A percentile compares a stretch with the other conserved stretches of the same genome.
Conservation (phyloP, 2,329 filamentous ascomycete species). For the Truncatella angustata region DNA sequence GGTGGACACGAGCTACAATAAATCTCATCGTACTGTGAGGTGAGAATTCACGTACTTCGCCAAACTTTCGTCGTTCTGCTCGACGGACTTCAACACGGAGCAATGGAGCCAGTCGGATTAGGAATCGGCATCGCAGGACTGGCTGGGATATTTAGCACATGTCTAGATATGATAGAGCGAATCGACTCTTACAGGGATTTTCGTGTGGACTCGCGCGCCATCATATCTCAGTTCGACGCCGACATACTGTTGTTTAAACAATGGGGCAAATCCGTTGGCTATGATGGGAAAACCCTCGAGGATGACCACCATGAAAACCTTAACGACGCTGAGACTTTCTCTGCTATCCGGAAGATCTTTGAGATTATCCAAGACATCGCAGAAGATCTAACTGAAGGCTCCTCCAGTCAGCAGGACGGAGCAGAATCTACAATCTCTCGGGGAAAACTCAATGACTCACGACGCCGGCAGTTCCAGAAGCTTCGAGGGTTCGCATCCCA, state of each 20-base stretch:
- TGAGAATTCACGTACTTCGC: too few species aligned
- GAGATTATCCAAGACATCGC: neutral
- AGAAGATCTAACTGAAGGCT: neutral
- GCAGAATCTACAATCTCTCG: neutral
- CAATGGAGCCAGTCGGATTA: neutral
- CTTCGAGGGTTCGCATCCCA: neutral
- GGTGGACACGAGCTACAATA: too few species aligned
- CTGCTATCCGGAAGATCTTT: neutral
- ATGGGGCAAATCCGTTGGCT: constrained; percentile 5
- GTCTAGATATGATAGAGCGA: constrained; percentile 7
- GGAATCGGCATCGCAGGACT: constrained; percentile 1
- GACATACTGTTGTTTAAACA: constrained; percentile 1
- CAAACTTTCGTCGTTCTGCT: too few species aligned
- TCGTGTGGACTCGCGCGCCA: constrained; percentile 1
- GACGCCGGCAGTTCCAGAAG: neutral
- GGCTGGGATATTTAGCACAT: constrained; percentile 4
- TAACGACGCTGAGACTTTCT: neutral
- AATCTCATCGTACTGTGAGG: too few species aligned
- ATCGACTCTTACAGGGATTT: constrained; percentile 8
- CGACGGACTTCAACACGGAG: neutral
- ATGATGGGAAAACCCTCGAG: neutral
- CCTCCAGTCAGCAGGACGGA: neutral
- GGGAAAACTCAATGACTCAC: neutral
- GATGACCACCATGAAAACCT: constrained; percentile 2
- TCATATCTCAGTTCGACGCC: constrained; percentile 6